Evolutionary conservation across 192 early-diverging fungal species (phyloP).

Genomic region (Rhizophlyctis rosea): DNA sequence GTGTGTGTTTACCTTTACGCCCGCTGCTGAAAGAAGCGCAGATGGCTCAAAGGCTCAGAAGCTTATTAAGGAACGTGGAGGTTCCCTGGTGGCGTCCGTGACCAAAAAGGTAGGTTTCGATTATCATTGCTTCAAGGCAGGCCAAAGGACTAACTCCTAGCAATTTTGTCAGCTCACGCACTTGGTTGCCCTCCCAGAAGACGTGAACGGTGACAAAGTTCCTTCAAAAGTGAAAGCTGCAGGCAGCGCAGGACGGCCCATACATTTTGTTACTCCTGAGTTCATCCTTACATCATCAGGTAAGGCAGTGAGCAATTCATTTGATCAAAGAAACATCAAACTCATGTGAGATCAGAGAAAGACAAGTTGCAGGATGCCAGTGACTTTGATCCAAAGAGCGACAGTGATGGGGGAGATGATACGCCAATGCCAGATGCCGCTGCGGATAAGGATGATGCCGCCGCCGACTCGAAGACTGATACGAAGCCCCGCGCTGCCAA

Average conservation of each 20-base stretch:
- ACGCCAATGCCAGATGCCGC: too few relatives aligned
- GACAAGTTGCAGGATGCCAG: not conserved
- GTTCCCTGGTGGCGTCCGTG: not conserved
- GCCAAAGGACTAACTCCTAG: too few relatives aligned
- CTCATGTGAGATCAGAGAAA: too few relatives aligned
- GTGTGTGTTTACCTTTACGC: not conserved
- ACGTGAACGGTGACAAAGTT: slow-evolving; percentile 2
- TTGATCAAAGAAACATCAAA: too few relatives aligned
- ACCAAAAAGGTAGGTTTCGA: not conserved
- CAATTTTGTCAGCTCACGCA: slow-evolving; percentile 16
- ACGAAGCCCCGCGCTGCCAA: too few relatives aligned
- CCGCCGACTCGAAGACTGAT: too few relatives aligned
- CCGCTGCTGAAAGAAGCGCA: not conserved
- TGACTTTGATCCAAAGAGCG: not conserved
- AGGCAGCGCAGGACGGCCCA: slow-evolving; percentile 1
- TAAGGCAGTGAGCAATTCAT: too few relatives aligned
- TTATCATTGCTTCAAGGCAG: not conserved
- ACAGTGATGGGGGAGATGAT: too few relatives aligned
- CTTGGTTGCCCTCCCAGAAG: slow-evolving; percentile 19
- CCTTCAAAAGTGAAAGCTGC: slow-evolving; percentile 11
- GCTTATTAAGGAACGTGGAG: not conserved
- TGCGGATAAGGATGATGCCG: not conserved
- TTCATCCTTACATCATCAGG: slow-evolving; percentile 10
- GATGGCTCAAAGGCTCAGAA: not conserved
- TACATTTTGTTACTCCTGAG: slow-evolving; percentile 12